These are phyloP conservation scores for Amaranthus cruentus DNA, from an alignment of 148 eudicot species.

Conservation along the genomic window DNA sequence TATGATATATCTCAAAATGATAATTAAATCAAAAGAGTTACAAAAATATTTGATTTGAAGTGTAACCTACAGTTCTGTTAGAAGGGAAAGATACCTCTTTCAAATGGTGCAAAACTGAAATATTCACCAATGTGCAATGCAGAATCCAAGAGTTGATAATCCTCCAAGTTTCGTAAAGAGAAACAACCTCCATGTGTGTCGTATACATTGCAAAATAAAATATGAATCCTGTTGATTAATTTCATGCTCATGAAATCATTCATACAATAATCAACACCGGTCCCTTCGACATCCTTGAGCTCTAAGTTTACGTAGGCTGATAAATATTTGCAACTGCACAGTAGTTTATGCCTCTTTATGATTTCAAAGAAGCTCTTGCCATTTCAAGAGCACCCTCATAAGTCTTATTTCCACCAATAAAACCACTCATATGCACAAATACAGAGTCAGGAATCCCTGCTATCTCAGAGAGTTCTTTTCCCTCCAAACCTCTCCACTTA, in stretches of 20 bases:
- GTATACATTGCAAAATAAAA: conserved; percentile 4
- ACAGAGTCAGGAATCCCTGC: conserved; percentile 28
- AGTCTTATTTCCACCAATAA: conserved; percentile 33
- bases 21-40: neutral
- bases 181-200: neutral
- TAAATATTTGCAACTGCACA: neutral
- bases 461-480: conserved; percentile 26
- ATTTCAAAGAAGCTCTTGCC: conserved; percentile 34
- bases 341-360: conserved; percentile 4
- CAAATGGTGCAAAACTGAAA: neutral
- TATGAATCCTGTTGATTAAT: neutral
- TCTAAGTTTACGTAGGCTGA: neutral
- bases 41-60: neutral
- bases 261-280: neutral
- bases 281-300: neutral
- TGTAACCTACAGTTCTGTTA: neutral
- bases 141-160: conserved; percentile 1
- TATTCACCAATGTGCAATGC: neutral
- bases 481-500: conserved; percentile 35
- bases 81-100: neutral
- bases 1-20: neutral
- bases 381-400: conserved; percentile 35
- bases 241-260: neutral
- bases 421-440: conserved; percentile 37
- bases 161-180: neutral